Evolutionary conservation across 1,284 basidiomycete genomes (phyloP).

Genomic region (Lentinus polychrous): DNA sequence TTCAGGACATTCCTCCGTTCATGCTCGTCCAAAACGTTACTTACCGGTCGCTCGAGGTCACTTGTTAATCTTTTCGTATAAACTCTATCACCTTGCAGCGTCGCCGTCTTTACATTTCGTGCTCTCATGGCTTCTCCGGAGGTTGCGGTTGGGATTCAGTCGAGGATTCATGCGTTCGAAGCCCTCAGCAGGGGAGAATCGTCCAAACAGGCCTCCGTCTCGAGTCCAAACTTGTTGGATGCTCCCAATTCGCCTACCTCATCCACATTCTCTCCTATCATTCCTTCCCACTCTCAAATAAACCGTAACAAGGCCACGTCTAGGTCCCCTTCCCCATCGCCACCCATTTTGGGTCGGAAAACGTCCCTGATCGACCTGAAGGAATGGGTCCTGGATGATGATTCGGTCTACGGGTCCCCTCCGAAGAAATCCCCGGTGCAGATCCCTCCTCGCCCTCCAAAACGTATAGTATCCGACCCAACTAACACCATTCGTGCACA

Average conservation of each 20-base stretch:
- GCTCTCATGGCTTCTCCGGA: background rate
- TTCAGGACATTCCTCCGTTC: background rate
- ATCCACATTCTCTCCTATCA: conserved; percentile 24
- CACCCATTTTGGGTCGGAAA: conserved; percentile 46
- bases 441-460: background rate
- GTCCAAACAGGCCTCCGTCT: conserved; percentile 10
- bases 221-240: conserved; percentile 32
- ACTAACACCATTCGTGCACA: background rate
- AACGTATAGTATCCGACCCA: background rate
- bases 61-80: no score
- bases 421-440: conserved; percentile 14
- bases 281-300: conserved; percentile 18
- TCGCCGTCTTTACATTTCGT: background rate
- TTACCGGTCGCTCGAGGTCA: no score
- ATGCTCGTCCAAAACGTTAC: background rate
- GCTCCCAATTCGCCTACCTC: conserved; percentile 40
- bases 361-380: conserved; percentile 65
- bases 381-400: conserved; percentile 70
- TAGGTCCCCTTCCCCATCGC: conserved; percentile 44
- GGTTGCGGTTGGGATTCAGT: conserved; percentile 30
- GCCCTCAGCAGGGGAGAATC: conserved; percentile 17
- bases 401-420: conserved; percentile 26
- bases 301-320: conserved; percentile 16
- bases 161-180: conserved; percentile 54
- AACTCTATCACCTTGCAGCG: no score